Evolutionary conservation across 2,329 filamentous ascomycete species (phyloP).

Genomic region (Aspergillus latus): DNA sequence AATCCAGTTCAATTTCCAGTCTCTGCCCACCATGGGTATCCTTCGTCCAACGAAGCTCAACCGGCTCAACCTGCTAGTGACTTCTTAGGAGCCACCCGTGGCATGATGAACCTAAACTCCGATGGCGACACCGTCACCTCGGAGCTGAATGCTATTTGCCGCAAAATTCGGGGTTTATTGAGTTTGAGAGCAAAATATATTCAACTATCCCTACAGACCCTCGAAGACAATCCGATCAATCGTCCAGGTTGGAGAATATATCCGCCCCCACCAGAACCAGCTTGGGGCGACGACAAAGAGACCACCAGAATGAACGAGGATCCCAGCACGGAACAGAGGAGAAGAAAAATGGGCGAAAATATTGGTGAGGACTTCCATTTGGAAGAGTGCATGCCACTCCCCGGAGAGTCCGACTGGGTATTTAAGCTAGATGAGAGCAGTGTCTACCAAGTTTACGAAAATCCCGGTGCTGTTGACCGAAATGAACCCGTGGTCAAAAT

Average conservation of each 20-base stretch:
- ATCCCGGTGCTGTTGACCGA: slow-evolving; percentile 59
- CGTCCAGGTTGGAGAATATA: slow-evolving; percentile 82
- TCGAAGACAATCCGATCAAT: slow-evolving; percentile 85
- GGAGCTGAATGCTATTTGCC: slow-evolving; percentile 82
- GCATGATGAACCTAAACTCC: slow-evolving; percentile 64
- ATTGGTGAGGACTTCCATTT: slow-evolving; percentile 92
- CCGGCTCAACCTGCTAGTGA: slow-evolving; percentile 45
- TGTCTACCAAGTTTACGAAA: slow-evolving; percentile 90
- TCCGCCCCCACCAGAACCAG: slow-evolving; percentile 84
- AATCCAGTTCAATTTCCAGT: slow-evolving; percentile 6
- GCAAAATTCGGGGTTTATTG: slow-evolving; percentile 85
- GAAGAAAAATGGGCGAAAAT: slow-evolving; percentile 80
- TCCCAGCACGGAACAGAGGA: slow-evolving; percentile 55
- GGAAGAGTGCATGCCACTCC: slow-evolving; percentile 72
- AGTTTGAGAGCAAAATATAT: slow-evolving; percentile 90
- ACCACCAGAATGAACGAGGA: slow-evolving; percentile 31
- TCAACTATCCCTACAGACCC: slow-evolving; percentile 74
- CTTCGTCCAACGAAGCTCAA: background rate
- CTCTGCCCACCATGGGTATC: background rate
- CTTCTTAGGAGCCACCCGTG: slow-evolving; percentile 61
- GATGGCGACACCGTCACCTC: slow-evolving; percentile 77
- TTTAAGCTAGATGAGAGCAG: slow-evolving; percentile 80
- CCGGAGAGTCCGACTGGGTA: slow-evolving; percentile 66
- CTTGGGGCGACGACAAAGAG: slow-evolving; percentile 69
- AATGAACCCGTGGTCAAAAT: slow-evolving; percentile 73